Percentiles rank a stretch among this genome's conserved stretches.
phyloP scores from a whole-genome alignment of 2,329 filamentous ascomycete species.

The Aspergillus sp. region DNA sequence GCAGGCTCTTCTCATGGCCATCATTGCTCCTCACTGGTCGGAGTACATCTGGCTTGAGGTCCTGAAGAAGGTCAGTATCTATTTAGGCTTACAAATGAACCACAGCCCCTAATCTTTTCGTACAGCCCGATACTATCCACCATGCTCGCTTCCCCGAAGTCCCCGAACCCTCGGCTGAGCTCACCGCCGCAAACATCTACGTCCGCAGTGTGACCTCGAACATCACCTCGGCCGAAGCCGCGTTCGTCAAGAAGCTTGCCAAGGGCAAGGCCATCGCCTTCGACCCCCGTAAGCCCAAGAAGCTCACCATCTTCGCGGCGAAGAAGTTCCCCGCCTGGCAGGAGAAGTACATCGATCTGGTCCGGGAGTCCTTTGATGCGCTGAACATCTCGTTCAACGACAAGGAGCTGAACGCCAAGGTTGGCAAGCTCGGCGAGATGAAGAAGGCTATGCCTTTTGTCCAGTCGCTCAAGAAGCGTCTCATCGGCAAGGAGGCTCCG shows the following conservation, averaged over 20 bases:
- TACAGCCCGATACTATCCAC: conserved; percentile 69
- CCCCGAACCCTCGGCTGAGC: conserved; percentile 61
- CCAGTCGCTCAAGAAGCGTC: conserved; percentile 78
- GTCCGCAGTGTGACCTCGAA: conserved; percentile 71
- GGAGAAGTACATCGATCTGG: conserved; percentile 79
- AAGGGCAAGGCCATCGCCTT: conserved; percentile 87
- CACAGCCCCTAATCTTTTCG: neutral
- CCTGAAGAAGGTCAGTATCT: conserved; percentile 60
- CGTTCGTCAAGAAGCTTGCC: conserved; percentile 74
- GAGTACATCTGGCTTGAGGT: conserved; percentile 95
- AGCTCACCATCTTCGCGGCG: conserved; percentile 81
- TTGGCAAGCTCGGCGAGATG: conserved; percentile 75
- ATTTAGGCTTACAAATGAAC: neutral
- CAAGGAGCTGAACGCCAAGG: conserved; percentile 73
- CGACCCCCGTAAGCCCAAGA: conserved; percentile 89
- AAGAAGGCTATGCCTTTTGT: conserved; percentile 99
- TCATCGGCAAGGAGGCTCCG: conserved; percentile 68
- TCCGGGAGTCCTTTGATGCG: conserved; percentile 68
- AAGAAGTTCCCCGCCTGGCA: conserved; percentile 86
- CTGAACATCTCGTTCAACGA: conserved; percentile 67
- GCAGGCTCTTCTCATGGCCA: conserved; percentile 77
- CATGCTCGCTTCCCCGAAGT: conserved; percentile 72
- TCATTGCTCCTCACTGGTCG: conserved; percentile 88
- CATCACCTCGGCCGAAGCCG: conserved; percentile 82
- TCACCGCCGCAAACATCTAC: conserved; percentile 80